Evolutionary conservation across 768 basidiomycete species (phyloP), one percentile per base, ranked within the genome.

Genomic region (Pleurotus cornucopiae): DNA sequence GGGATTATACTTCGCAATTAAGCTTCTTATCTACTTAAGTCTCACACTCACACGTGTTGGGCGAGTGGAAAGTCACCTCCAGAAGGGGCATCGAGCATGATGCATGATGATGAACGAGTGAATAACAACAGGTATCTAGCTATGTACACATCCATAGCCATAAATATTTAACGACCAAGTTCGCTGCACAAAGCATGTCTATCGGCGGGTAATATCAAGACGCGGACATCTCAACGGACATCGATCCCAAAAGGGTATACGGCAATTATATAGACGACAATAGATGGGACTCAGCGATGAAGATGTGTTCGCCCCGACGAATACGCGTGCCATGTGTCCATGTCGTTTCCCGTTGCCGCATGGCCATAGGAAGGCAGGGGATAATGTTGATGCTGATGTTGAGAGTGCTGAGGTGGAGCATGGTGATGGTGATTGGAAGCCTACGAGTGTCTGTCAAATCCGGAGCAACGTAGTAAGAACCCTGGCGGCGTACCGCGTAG

Each of bases 301-400:
- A 85, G 70, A 58, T 80, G 81, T 6, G 77, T 75, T 34, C 86
- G 81, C 67, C 86, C 85, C 38, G 85, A 81, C 46, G 85, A 84
- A 56, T 86, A 86, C 4, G 74, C 65, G 60, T 86, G 81, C 86
- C 86, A 88, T 41, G 64, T 76, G 67, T 85, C 81, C 67, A 85
- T 76, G 54, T 74, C 71, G 61, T 69, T 76, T 37, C 73, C 70
- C 48, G 70, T 73, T 63, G 69, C 67, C 14, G 71, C 69, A 62
- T 77, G 75, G 43, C 80, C 70, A 60, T 81, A 82, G 0, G 80
- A 71, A 5, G 77, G 76, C 47, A 82, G 63, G 44, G 79, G 68
- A 67, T 80, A 75, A 62, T 77, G 72, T 40, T 68, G 70, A 4
- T 73, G 68, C 53, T 73, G 67, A n/a, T 57, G 72, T 39, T 68